These are phyloP conservation scores for Sarocladium oryzae DNA, from an alignment of 2,329 filamentous ascomycete genomes.

Conservation along the genomic window DNA sequence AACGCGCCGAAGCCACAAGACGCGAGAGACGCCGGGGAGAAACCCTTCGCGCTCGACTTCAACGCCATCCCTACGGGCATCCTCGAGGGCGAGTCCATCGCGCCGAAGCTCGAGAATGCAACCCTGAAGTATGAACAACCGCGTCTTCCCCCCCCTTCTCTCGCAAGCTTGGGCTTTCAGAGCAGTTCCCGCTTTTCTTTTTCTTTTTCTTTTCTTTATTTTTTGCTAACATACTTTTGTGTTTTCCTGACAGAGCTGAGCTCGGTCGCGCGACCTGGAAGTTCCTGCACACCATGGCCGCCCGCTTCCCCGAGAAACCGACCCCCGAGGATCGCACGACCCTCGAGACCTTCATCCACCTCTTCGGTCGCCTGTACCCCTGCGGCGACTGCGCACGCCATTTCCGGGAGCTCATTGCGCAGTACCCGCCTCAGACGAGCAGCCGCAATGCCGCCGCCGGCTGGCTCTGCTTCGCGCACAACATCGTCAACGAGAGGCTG, in stretches of 20 bases:
- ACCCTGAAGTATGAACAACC: slow-evolving; percentile 65
- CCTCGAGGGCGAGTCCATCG: slow-evolving; percentile 64
- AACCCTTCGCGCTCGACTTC: slow-evolving; percentile 32
- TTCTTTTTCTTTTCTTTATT: background rate
- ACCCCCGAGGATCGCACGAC: slow-evolving; percentile 55
- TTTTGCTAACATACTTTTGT: background rate
- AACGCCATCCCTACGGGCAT: slow-evolving; percentile 38
- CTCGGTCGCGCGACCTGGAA: slow-evolving; percentile 64
- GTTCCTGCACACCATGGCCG: slow-evolving; percentile 65
- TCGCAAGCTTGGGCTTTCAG: no score
- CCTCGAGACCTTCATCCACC: slow-evolving; percentile 57
- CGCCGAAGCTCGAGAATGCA: slow-evolving; percentile 75
- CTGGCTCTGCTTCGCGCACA: slow-evolving; percentile 64
- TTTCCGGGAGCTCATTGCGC: slow-evolving; percentile 54
- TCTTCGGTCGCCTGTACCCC: slow-evolving; percentile 63
- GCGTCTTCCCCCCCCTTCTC: no score
- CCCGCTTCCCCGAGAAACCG: slow-evolving; percentile 61
- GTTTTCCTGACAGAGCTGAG: slow-evolving; percentile 41
- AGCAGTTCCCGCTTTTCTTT: no score
- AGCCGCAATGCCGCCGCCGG: slow-evolving; percentile 57
- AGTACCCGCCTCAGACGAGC: slow-evolving; percentile 60
- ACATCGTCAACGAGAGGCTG: slow-evolving; percentile 58
- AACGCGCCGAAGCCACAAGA: background rate
- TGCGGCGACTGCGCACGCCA: slow-evolving; percentile 64
- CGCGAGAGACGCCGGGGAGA: slow-evolving; percentile 15